phyloP scores from a whole-genome alignment of 768 basidiomycete species.

The Mycena haematopus region DNA sequence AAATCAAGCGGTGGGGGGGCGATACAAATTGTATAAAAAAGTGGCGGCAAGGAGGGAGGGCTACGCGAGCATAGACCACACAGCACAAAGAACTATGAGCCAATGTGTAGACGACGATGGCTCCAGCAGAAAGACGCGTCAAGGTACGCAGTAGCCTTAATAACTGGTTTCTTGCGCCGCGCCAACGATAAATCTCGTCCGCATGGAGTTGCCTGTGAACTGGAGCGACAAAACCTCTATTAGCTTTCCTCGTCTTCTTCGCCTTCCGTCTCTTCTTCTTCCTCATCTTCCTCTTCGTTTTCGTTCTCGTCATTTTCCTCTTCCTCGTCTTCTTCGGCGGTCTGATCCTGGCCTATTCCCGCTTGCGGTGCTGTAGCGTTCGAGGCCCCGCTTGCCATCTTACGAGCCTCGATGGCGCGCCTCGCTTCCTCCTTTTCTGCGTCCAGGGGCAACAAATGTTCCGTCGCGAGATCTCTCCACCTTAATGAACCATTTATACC shows the following conservation, averaged over 20 bases:
- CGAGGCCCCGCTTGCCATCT: constrained; percentile 31
- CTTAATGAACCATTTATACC: constrained; percentile 77
- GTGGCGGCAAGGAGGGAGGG: no score
- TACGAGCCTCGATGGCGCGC: constrained; percentile 76
- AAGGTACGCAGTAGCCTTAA: no score
- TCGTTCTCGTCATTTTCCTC: constrained; percentile 52
- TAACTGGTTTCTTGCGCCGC: no score
- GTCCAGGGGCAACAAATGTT: constrained; percentile 75
- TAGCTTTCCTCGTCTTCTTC: constrained; percentile 32
- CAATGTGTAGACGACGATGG: no score
- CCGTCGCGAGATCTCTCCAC: constrained; percentile 85
- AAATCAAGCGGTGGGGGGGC: no score
- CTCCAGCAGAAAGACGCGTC: no score
- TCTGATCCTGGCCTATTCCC: constrained; percentile 45
- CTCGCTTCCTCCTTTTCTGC: constrained; percentile 77
- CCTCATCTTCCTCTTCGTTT: constrained; percentile 45
- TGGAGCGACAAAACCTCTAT: neutral
- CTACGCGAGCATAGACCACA: no score
- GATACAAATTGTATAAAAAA: no score
- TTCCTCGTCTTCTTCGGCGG: constrained; percentile 39
- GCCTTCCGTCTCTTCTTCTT: constrained; percentile 39
- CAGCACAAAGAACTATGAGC: no score
- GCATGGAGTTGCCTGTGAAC: no score
- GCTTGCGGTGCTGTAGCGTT: constrained; percentile 53
- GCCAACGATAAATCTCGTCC: no score